Evolutionary conservation across 805 yeast genomes (phyloP), one percentile per base, ranked within the genome.

Genomic region (Monosporozyma aerobia): DNA sequence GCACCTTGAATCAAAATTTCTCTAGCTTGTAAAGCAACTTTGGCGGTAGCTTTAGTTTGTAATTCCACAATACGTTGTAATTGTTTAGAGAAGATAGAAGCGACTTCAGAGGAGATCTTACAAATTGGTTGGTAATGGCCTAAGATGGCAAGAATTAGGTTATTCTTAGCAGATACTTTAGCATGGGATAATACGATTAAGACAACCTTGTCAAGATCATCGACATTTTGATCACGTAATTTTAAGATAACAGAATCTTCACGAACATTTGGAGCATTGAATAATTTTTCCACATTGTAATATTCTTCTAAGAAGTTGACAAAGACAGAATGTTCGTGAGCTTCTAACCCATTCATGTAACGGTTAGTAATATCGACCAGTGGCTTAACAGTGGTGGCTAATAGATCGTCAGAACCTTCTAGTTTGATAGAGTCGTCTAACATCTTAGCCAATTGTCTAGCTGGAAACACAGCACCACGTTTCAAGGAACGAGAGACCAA

Each of bases 1-100:
- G 98, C 89, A 69, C 97, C 94, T 76, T 90, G 96, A 63, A 94
- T 94, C 63, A 94, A 79, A 55, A 95, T 86, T 73, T 95, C 99
- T 68, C 98, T 83, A 1, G 98, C 97, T 71, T 88, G 90, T 65
- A 94, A 76, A 29, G 96, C 88, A 49, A 92, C 97, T 76, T 90
- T 92, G 30, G 96, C 92, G 39, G 96, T 82, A 8, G 88, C 81
- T 67, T 97, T 85, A 27, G 94, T 80, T 62, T 92, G 98, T 58
- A 94, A 78, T 68, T 87, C 94, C 51, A 90, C 96, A 61, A 95
- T 76, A 53, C 80, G 75, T 71, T 83, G 85, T 74, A 94, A 79
- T 2, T 87, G 78, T 13, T 77, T 80, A 59, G 87, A 82, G 66
- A 94, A 78, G 54, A 80, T 74, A 57, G 77, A 72, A 44, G 90